Evolutionary conservation across 2,329 filamentous ascomycete species (phyloP).

Genomic region (Chalaropsis thielavioides): DNA sequence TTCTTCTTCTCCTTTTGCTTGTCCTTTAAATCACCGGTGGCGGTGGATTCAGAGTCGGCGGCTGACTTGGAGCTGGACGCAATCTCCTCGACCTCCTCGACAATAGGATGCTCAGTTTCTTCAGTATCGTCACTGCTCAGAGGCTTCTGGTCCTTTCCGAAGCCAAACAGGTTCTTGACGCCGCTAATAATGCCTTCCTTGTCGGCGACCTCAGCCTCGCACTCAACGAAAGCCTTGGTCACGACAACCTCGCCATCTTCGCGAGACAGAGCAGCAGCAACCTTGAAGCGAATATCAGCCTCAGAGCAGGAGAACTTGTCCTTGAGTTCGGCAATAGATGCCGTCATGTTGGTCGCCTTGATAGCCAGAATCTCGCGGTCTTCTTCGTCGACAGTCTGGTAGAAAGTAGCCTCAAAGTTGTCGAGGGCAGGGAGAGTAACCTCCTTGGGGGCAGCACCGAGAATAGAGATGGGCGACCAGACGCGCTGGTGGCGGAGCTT

Average conservation of each 20-base stretch:
- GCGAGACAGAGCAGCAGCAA: constrained; percentile 56
- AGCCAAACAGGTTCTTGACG: constrained; percentile 90
- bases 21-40: constrained; percentile 35
- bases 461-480: constrained; percentile 61
- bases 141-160: constrained; percentile 71
- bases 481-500: constrained; percentile 68
- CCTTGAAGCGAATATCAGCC: constrained; percentile 64
- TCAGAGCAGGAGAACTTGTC: constrained; percentile 65
- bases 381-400: constrained; percentile 49
- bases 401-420: constrained; percentile 69
- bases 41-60: constrained; percentile 30
- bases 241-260: constrained; percentile 71
- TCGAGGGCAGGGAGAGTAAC: constrained; percentile 68
- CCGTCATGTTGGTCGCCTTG: constrained; percentile 72
- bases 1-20: constrained; percentile 42
- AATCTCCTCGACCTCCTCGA: constrained; percentile 25
- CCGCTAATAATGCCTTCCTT: constrained; percentile 79
- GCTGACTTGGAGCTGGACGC: constrained; percentile 21
- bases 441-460: constrained; percentile 66
- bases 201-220: constrained; percentile 58
- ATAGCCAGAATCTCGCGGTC: constrained; percentile 53
- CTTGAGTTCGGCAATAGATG: constrained; percentile 62
- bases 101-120: constrained; percentile 20
- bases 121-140: constrained; percentile 49
- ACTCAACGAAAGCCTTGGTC: constrained; percentile 62